Percentiles rank a stretch among this genome's conserved stretches.
phyloP scores from a whole-genome alignment of 257 asterid genomes.

The Penstemon newberryi region DNA sequence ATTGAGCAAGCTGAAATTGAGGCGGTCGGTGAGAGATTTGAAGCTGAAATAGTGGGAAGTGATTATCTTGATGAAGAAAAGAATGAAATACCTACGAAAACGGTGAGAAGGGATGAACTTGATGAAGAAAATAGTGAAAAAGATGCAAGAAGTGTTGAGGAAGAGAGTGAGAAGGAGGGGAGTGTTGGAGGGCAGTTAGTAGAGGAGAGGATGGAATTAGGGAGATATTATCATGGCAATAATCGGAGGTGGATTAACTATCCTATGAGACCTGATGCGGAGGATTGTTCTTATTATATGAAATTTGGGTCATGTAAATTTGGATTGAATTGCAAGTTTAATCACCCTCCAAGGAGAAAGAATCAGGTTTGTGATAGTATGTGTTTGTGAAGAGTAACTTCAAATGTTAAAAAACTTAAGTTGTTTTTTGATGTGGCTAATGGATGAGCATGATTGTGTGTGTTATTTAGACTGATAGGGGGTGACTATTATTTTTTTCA shows the following conservation, averaged over 20 bases:
- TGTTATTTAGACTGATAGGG: no score
- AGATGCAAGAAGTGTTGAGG: constrained; percentile 18
- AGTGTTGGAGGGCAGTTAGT: constrained; percentile 30
- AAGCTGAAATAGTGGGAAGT: neutral
- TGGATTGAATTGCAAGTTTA: constrained; percentile 84
- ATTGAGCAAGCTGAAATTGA: constrained; percentile 43
- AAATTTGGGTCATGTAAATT: constrained; percentile 81
- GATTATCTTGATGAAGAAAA: no score
- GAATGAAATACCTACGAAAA: no score
- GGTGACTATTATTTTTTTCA: no score
- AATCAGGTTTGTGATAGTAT: constrained; percentile 46
- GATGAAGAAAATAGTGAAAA: neutral
- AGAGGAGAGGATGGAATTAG: constrained; percentile 21
- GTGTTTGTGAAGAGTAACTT: no score
- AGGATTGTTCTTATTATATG: constrained; percentile 77
- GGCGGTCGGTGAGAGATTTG: constrained; percentile 14
- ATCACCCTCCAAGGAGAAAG: constrained; percentile 74
- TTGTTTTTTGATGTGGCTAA: no score
- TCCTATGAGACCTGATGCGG: constrained; percentile 86
- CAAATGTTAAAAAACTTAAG: no score
- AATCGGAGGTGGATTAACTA: constrained; percentile 41
- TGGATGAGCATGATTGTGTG: no score
- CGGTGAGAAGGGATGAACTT: neutral
- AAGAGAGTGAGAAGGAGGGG: constrained; percentile 11
- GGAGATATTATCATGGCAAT: constrained; percentile 24